These are phyloP conservation scores for Macrophomina tecta DNA, from an alignment of 2,329 filamentous ascomycete genomes.

Conservation along the genomic window DNA sequence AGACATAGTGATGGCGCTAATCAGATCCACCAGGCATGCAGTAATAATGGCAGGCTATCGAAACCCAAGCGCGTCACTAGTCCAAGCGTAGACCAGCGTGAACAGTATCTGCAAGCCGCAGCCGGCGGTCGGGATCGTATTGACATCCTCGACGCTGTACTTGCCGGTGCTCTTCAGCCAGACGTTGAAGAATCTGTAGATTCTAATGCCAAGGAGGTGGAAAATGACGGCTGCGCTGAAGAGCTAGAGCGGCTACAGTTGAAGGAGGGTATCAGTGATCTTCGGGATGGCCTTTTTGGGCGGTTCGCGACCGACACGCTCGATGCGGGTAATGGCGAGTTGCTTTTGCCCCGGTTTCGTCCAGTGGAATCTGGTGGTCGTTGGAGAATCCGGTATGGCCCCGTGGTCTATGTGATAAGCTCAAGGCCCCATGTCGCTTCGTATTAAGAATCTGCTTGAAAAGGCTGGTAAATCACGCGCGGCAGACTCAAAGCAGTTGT, in stretches of 20 bases:
- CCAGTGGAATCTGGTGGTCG: slow-evolving; percentile 25
- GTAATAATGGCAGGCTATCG: slow-evolving; percentile 33
- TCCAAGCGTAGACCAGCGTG: slow-evolving; percentile 32
- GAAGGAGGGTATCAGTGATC: neutral
- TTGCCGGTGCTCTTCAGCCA: slow-evolving; percentile 28
- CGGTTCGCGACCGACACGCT: slow-evolving; percentile 3
- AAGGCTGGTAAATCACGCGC: no score
- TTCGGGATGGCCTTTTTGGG: slow-evolving; percentile 5
- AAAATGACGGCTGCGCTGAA: slow-evolving; percentile 28
- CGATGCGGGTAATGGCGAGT: slow-evolving; percentile 25
- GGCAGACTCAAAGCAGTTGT: no score
- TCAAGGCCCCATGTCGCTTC: no score
- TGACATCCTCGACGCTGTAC: slow-evolving; percentile 25
- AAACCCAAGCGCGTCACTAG: slow-evolving; percentile 31
- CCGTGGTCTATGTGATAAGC: neutral
- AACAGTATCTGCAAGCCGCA: slow-evolving; percentile 29
- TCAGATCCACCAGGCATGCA: slow-evolving; percentile 37
- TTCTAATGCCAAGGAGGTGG: slow-evolving; percentile 28
- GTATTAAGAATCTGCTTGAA: no score
- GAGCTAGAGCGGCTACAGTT: slow-evolving; percentile 18
- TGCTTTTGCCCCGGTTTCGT: slow-evolving; percentile 19
- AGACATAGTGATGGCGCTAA: slow-evolving; percentile 44
- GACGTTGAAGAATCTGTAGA: slow-evolving; percentile 30
- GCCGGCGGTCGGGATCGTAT: slow-evolving; percentile 28
- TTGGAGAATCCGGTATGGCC: slow-evolving; percentile 23